Percentiles rank a stretch among this genome's conserved stretches.
Evolutionary conservation across 352 stramenopile species (phyloP).

Genomic region (Pythium brassicae): DNA sequence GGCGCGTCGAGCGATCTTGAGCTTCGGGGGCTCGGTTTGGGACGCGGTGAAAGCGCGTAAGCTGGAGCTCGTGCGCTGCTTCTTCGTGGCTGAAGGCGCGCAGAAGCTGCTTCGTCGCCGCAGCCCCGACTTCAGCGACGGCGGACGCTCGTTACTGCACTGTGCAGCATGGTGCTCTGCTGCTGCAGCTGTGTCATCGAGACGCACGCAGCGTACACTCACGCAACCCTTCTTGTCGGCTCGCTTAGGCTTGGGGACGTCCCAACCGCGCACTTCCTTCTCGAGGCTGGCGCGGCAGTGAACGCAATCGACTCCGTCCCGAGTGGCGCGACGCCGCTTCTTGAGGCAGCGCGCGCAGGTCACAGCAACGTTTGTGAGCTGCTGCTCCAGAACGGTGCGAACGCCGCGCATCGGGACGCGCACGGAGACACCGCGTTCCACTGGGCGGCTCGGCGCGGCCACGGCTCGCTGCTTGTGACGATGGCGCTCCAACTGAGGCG

Average conservation of each 20-base stretch:
- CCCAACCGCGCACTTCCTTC: conserved; percentile 31
- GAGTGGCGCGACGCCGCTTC: conserved; percentile 48
- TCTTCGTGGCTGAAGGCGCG: conserved; percentile 58
- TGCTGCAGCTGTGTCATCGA: not conserved
- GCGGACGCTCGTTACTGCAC: conserved; percentile 60
- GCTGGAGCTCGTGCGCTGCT: conserved; percentile 48
- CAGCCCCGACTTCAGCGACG: conserved; percentile 37
- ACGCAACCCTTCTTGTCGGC: no score
- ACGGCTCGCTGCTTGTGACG: conserved; percentile 42
- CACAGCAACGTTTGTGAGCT: conserved; percentile 40
- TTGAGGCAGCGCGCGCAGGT: conserved; percentile 56
- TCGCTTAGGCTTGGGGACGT: conserved; percentile 26
- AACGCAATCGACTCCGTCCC: conserved; percentile 48
- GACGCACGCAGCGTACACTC: not conserved
- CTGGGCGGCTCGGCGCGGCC: conserved; percentile 50
- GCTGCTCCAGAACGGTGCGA: conserved; percentile 43
- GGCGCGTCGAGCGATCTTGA: conserved; percentile 47
- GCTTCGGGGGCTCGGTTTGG: conserved; percentile 53
- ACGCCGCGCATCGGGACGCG: conserved; percentile 33
- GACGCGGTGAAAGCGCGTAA: conserved; percentile 39
- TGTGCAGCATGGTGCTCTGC: conserved; percentile 46
- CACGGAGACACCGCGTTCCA: conserved; percentile 71
- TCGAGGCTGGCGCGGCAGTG: conserved; percentile 38
- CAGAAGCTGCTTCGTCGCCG: conserved; percentile 35
- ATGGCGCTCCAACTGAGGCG: conserved; percentile 40